Base-by-base conservation (phyloP, 1,139 yeast species). In the Yamadazyma oceani region DNA sequence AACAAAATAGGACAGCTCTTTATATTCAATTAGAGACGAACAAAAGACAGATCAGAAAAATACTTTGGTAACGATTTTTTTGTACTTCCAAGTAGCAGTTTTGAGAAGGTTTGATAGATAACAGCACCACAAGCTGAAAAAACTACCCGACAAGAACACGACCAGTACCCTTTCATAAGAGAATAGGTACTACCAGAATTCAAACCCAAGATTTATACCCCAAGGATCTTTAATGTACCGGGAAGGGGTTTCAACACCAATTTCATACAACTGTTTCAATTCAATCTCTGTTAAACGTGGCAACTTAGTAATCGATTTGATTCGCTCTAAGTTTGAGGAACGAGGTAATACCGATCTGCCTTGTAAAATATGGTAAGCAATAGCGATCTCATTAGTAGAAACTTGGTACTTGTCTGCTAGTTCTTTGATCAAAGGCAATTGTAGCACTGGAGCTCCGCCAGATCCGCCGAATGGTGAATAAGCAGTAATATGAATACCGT, bases 221-320 rank as follows among this genome's bases (percentile, higher is more conserved):
- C 19, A 27, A 16, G 30, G 12, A 16, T 27, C 21, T 16, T 27
- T 27, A 5, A 50, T 50, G 40, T 61, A 61, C 39, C 72, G 54
- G 21, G 42, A 58, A 12, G 81, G 78, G 19, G 72, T 49, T 3
- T 61, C 54, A 5, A 25, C 40, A 7, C 83, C 82, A 31, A 69
- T 39, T 25, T 66, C 45, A 42, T 71, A 71, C 40, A 78, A 56
- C 7, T 45, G 46, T 0, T 51, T 50, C 30, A 77, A 48, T 23
- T 78, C 82, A 15, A 68, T 69, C 15, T 55, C 43, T 2, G 71
- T 55, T 34, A 75, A 54, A 4, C 62, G 60, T 2, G 74, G 74
- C 37, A 70, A 56, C 31, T 53, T 45, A 5, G 53, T 43, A 26
- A 45, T 61, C 2, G 54, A 46, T 41, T 50, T 58, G 36, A 65